phyloP scores from a whole-genome alignment of 108 stramenopile genomes.

The Asterionellopsis glacialis region DNA sequence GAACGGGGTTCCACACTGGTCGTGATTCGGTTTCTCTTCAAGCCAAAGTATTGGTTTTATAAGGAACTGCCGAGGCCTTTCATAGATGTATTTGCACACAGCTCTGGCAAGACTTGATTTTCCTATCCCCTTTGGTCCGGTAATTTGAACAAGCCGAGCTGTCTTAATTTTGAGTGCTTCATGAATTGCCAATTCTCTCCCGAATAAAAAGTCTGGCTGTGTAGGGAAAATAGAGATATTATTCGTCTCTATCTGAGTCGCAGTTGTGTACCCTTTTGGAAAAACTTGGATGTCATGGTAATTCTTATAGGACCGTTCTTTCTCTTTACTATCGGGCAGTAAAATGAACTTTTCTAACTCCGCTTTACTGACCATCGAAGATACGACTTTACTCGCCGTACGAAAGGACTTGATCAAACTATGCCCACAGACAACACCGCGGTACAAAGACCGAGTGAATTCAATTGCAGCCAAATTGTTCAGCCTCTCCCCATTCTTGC shows the following conservation, averaged over 20 bases:
- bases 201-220: background rate
- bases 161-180: background rate
- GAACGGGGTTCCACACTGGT: too few species aligned
- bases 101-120: background rate
- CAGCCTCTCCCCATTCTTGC: conserved; percentile 59
- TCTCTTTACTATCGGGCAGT: conserved; percentile 67
- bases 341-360: conserved; percentile 81
- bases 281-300: conserved; percentile 45
- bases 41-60: background rate
- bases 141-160: background rate
- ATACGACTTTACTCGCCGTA: conserved; percentile 57
- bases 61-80: background rate
- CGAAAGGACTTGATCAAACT: conserved; percentile 83
- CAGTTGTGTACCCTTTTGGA: too few species aligned
- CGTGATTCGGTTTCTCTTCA: background rate
- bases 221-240: background rate
- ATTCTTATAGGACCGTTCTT: too few species aligned
- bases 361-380: conserved; percentile 29
- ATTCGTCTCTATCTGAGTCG: background rate
- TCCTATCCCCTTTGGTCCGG: conserved; percentile 1
- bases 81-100: background rate
- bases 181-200: background rate
- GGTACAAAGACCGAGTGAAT: conserved; percentile 82
- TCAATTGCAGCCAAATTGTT: conserved; percentile 77
- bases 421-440: conserved; percentile 63